Base-by-base conservation (phyloP, 331 rosid species). In the Malus hybrid region DNA sequence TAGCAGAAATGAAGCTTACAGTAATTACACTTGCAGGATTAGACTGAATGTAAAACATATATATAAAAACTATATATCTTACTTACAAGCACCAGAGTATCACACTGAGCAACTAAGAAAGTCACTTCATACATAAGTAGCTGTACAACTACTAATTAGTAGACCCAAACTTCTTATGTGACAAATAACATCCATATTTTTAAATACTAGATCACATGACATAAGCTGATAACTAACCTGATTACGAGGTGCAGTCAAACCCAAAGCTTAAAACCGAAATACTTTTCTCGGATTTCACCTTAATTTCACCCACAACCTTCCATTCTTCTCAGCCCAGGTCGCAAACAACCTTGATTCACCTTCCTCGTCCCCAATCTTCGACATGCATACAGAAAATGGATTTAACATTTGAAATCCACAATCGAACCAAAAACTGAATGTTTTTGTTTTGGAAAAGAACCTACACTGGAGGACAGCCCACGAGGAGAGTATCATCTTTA, bases 141-240 rank as follows among this genome's bases (percentile, higher is more conserved):
- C 29, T 76, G 33, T 59, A 64, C 19, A 34, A 65, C 67, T 52
- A 55, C 46, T 64, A 18, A 60, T n/a, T n/a, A n/a, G 54, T 77
- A 48, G 65, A 71, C 71, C 32, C 32, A 20, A 67, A 52, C 63
- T 4, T 55, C 56, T 65, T 65, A 56, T 34, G 19, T 10, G 19
- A 62, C 50, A 74, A 5, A 16, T 9, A 27, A 19, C 7, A 27
- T 67, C 31, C 44, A 32, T 27, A 1, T 32, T 64, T 61, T 31
- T 31, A 31, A 57, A 52, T 55, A 31, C 32, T 65, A 24, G 77
- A 18, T 33, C 72, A 44, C 64, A 56, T 56, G 69, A 12, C 11
- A 22, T 22, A 22, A 76, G 67, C 72, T 22, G 74, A 80, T 70
- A 81, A 82, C 13, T 62, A 70, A 93, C 98, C 98, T 91, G 96